phyloP scores from a whole-genome alignment of 805 yeast species.

The Torulaspora maleeae region DNA sequence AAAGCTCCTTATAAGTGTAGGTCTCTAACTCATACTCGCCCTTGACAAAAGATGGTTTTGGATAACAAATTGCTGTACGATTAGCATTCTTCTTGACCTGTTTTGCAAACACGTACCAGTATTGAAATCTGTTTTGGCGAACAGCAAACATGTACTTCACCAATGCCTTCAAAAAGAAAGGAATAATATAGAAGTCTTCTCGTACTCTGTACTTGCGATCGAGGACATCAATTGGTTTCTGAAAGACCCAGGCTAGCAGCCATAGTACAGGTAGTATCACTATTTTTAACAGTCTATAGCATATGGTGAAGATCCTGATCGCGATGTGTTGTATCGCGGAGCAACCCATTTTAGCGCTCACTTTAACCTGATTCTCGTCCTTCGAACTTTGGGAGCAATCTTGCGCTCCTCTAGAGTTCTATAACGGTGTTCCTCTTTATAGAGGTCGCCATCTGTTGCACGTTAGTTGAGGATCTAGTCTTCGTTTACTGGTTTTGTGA shows the following conservation, averaged over 20 bases:
- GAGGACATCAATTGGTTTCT: constrained; percentile 17
- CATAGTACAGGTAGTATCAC: constrained; percentile 19
- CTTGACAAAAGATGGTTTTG: constrained; percentile 43
- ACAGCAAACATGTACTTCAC: constrained; percentile 37
- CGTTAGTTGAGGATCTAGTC: background rate
- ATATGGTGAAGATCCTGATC: constrained; percentile 14
- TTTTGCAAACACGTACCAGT: constrained; percentile 66
- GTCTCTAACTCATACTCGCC: constrained; percentile 56
- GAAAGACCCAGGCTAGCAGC: constrained; percentile 13
- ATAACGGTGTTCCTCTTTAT: background rate
- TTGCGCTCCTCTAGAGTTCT: background rate
- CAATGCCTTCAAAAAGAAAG: constrained; percentile 41
- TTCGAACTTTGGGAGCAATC: background rate
- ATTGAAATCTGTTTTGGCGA: constrained; percentile 40
- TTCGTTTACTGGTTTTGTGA: constrained; percentile 5
- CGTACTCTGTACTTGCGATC: constrained; percentile 35
- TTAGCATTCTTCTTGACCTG: constrained; percentile 47
- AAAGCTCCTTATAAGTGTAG: constrained; percentile 65
- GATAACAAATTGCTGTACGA: constrained; percentile 58
- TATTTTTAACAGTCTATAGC: constrained; percentile 16
- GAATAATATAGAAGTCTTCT: constrained; percentile 53
- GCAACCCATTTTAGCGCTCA: constrained; percentile 1
- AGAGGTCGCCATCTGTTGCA: background rate
- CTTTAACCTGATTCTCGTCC: background rate
- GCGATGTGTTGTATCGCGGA: constrained; percentile 13